Evolutionary conservation across 139 green algal genomes (phyloP), one percentile per base, ranked within the genome.

Genomic region (Diplosphaera chodatii): DNA sequence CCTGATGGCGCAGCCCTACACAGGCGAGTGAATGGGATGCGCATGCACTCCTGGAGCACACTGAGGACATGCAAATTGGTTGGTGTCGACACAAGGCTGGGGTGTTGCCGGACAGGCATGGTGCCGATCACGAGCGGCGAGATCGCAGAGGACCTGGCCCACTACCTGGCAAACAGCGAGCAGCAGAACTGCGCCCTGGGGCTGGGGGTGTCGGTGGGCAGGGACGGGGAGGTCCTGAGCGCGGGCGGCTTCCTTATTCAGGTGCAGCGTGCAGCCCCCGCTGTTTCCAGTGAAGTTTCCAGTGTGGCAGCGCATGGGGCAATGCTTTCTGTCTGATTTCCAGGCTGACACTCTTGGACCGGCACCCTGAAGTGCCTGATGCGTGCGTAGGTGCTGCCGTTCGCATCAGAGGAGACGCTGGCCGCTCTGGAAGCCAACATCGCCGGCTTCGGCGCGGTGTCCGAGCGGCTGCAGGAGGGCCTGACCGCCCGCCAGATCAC

Each of bases 211-310:
- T 83, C 77, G 15, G 83, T 98, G 34, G 78, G 86, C 72, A 77
- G 82, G 18, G 85, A 94, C 40, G 78, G 77, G 33, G 41, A 66
- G 1, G 76, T 93, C 21, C 74, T 79, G 31, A 77, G 86, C 34
- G 91, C 91, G 13, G 91, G 91, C n/a, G 91, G 91, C 48, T 96
- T 89, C 77, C 73, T 97, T 22, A 78, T 98, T 30, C 86, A 95
- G 78, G 83, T 91, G 67, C n/a, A n/a, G n/a, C n/a, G n/a, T n/a
- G n/a, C n/a, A n/a, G n/a, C n/a, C n/a, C n/a, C n/a, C n/a, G n/a
- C n/a, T n/a, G n/a, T n/a, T n/a, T n/a, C n/a, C n/a, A n/a, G n/a
- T n/a, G n/a, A n/a, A n/a, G n/a, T n/a, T n/a, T n/a, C n/a, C n/a
- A n/a, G n/a, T n/a, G n/a, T n/a, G n/a, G n/a, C n/a, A n/a, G n/a